Conservation (phyloP, 2,329 filamentous ascomycete species). For the Emergomyces orientalis region DNA sequence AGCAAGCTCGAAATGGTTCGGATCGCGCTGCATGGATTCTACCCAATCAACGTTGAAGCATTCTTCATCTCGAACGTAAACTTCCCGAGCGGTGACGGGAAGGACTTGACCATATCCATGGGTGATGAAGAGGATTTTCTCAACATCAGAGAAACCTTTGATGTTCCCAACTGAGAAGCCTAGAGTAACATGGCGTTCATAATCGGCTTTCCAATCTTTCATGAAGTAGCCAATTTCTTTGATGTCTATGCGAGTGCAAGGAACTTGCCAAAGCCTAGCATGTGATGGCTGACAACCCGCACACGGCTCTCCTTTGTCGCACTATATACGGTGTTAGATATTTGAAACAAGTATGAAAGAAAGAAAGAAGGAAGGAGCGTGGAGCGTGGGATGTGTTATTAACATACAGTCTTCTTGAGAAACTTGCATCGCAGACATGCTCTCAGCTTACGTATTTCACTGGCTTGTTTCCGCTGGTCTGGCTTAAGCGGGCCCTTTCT, state of each 20-base stretch:
- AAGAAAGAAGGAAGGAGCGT: neutral
- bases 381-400: neutral
- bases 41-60: constrained; percentile 94
- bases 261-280: constrained; percentile 91
- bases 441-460: constrained; percentile 89
- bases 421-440: constrained; percentile 96
- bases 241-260: constrained; percentile 95
- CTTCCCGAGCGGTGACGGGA: constrained; percentile 86
- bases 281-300: constrained; percentile 92
- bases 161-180: constrained; percentile 91
- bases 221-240: constrained; percentile 98
- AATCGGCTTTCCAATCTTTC: constrained; percentile 98
- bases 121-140: constrained; percentile 76
- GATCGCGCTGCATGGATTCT: constrained; percentile 66
- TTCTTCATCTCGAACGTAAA: constrained; percentile 82
- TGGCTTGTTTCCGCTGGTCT: constrained; percentile 91
- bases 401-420: constrained; percentile 74
- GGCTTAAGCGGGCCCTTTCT: constrained; percentile 82
- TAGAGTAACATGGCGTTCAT: constrained; percentile 77
- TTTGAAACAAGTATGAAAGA: neutral
- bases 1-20: constrained; percentile 72
- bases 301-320: constrained; percentile 94
- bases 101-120: constrained; percentile 92
- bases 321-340: constrained; percentile 33
- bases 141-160: constrained; percentile 63